These are phyloP conservation scores for Plantago rigida DNA, from an alignment of 305 asterid genomes.

Conservation along the genomic window DNA sequence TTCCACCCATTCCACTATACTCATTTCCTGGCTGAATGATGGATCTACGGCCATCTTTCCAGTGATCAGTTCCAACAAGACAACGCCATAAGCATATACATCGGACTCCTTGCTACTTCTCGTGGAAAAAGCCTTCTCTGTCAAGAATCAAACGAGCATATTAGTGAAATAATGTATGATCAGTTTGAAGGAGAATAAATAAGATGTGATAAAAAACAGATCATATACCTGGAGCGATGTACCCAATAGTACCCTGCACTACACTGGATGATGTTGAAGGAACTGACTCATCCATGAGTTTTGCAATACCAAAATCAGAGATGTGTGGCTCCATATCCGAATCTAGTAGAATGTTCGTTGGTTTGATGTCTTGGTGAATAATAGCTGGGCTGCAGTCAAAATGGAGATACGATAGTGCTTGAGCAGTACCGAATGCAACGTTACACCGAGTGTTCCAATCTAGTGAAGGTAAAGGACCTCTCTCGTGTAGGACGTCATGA, in stretches of 20 bases:
- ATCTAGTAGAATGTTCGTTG: constrained; percentile 71
- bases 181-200: not conserved
- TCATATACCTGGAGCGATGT: constrained; percentile 79
- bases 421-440: constrained; percentile 78
- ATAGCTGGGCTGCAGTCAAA: constrained; percentile 79
- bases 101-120: constrained; percentile 57
- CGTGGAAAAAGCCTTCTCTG: constrained; percentile 64
- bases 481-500: constrained; percentile 56
- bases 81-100: constrained; percentile 75
- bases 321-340: constrained; percentile 72
- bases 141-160: constrained; percentile 16
- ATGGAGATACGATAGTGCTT: constrained; percentile 75
- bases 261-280: constrained; percentile 33
- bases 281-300: constrained; percentile 61
- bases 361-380: constrained; percentile 70
- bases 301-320: constrained; percentile 84
- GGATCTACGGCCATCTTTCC: constrained; percentile 55
- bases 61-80: constrained; percentile 64
- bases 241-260: constrained; percentile 66
- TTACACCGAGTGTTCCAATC: constrained; percentile 53
- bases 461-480: constrained; percentile 30
- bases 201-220: not conserved
- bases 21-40: constrained; percentile 40
- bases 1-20: constrained; percentile 49
- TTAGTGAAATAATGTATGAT: not conserved